phyloP scores from a whole-genome alignment of 2,329 filamentous ascomycete genomes.

The Fusarium buxicola region DNA sequence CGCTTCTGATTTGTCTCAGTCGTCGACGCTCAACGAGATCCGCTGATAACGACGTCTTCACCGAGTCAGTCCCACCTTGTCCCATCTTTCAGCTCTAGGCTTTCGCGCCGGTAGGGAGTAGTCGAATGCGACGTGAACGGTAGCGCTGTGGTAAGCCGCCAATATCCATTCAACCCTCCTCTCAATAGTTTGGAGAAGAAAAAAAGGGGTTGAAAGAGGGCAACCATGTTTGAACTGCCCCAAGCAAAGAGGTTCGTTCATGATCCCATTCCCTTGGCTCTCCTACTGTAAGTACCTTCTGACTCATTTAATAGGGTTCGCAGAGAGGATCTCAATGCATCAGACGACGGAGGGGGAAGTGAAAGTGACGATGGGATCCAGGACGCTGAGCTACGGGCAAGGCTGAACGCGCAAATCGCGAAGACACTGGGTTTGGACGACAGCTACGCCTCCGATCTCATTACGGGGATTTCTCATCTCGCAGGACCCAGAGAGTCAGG shows the following conservation, averaged over 20 bases:
- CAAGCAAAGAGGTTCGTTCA: constrained; percentile 49
- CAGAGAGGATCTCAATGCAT: constrained; percentile 63
- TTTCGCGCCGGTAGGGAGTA: background rate
- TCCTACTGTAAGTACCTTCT: constrained; percentile 1
- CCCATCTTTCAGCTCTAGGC: constrained; percentile 3
- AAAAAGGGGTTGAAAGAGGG: background rate
- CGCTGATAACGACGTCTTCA: constrained; percentile 4
- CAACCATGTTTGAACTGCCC: constrained; percentile 47
- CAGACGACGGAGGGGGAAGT: constrained; percentile 44
- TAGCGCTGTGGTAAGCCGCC: constrained; percentile 12
- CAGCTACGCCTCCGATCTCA: constrained; percentile 6
- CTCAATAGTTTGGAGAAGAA: constrained; percentile 6
- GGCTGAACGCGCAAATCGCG: constrained; percentile 61
- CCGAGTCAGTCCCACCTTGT: constrained; percentile 4
- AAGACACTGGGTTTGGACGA: constrained; percentile 58
- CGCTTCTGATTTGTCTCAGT: background rate
- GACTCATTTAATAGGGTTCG: constrained; percentile 58
- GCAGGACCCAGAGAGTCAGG: constrained; percentile 16
- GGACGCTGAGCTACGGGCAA: constrained; percentile 56
- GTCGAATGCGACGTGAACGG: constrained; percentile 33
- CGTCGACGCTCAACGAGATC: background rate
- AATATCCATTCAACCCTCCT: constrained; percentile 1
- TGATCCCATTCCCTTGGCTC: background rate
- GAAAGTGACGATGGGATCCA: constrained; percentile 49
- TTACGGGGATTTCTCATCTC: constrained; percentile 2